Base-by-base conservation (phyloP, 352 stramenopile species). In the Phytopythium oedochilum region DNA sequence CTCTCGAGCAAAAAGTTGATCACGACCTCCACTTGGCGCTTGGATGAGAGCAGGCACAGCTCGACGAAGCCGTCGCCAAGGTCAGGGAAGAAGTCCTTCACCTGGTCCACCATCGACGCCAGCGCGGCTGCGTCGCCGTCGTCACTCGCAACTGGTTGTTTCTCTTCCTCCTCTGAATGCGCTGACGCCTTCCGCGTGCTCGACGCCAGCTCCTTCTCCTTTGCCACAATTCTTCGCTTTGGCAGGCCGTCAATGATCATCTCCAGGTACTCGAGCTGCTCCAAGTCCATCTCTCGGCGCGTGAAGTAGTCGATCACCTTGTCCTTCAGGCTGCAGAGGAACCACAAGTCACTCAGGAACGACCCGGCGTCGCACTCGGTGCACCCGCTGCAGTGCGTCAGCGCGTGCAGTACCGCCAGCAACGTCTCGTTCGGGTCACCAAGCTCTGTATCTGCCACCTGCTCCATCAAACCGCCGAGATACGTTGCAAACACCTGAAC, bases 301-400 rank as follows among this genome's bases (percentile, higher is more conserved):
- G 82, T 72, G 34, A 93, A 83, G 39, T 71, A 88, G 18, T 63
- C 60, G 8, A 66, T 36, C 3, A 85, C 59, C n/a, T 77, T 89
- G 11, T 75, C 55, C 65, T 92, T 84, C 57, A 86, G 87, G 26
- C 66, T 63, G 31, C 68, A 84, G 17, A 89, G 56, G 52, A 77
- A 61, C 78, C 78, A 90, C 23, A 91, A 52, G 58, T 94, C 83
- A 35, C 78, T 89, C 44, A 94, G 29, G 35, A 77, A 85, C 55
- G 81, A 88, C 15, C 81, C 83, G 32, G 80, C 69, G 53, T 94
- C 81, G 0, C 64, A 59, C 2, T 70, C 61, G 3, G 86, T 60
- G 5, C 82, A 66, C 32, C 78, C 55, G 9, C 67, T 78, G 44
- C 75, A 73, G 56, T 87, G 77, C 22, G 75, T 84, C 6, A 92